Evolutionary conservation across 1,284 basidiomycete species (phyloP), one percentile per base, ranked within the genome.

Genomic region (Marasmius tenuissimus): DNA sequence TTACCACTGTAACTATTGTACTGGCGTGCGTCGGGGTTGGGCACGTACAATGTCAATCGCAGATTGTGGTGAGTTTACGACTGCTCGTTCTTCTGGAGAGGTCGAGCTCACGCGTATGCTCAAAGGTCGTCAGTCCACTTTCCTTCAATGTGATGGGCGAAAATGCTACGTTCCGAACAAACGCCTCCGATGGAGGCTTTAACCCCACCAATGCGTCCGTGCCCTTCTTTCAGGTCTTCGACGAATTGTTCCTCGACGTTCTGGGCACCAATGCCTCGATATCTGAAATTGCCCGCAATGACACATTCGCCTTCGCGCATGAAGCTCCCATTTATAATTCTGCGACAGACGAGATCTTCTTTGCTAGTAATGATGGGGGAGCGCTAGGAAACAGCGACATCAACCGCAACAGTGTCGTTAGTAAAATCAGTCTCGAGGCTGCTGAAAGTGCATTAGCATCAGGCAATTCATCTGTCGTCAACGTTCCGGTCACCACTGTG

Each of bases 221-320:
- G 6, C 88, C 88, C 0, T 85, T 88, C 69, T 89, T 92, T 75
- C 89, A 92, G 70, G 76, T 88, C 61, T 89, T 90, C 69, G 81
- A 92, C 68, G 66, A 74, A 4, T 76, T 73, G 5, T 93, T 93
- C 72, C 73, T 87, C 22, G 60, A 72, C 3, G 77, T 91, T 64
- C 81, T 92, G 2, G 90, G 91, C 0, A 67, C 73, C 7, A 74
- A 76, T 42, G 83, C 91, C 3, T 81, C 82, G 0, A 81, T 92
- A 54, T 80, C 80, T 4, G 72, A 82, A 61, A 80, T 93, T 22
- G 84, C 86, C 0, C 80, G 80, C 1, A 83, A 85, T 64, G 75
- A 79, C 0, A 81, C 81, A 16, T 89, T 84, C 68, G 85, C 87
- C 0, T 84, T 91, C 65, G 90, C 89, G 22, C 91, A 92, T 67